Evolutionary conservation across 805 yeast genomes (phyloP), one percentile per base, ranked within the genome.

Genomic region (Pichia gijzeniarum): DNA sequence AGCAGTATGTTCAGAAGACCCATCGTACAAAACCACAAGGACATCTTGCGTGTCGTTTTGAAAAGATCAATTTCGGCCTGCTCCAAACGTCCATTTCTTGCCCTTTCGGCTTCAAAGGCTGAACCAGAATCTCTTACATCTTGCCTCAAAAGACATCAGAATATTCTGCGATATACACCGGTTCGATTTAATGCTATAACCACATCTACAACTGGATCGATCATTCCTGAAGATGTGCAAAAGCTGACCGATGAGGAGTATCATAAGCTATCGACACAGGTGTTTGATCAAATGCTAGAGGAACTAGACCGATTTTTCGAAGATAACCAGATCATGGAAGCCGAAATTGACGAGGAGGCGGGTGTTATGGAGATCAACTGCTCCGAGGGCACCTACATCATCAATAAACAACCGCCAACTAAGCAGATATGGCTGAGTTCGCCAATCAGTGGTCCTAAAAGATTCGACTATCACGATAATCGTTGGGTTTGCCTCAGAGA

Each of bases 401-500:
- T 93, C 59, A 93, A 93, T 69, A 91, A 89, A 60, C 98, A 93
- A 65, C 99, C 99, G 1, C 97, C 99, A 3, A 93, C 89, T 66
- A 84, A 86, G 65, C 99, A 93, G 63, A 83, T 93, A 27, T 93
- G 99, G 99, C 72, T 91, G 43, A 79, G 95, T 48, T 85, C 95
- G 37, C 99, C 99, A 0, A 59, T 88, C 3, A 84, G 95, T 7
- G 99, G 99, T 0, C 99, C 99, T 5, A 88, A 89, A 59, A 67
- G 85, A 53, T 85, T 79, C 57, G 98, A 93, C 61, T 77, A 75
- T 50, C 71, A 84, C 36, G 73, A 77, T 35, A 85, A 85, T 3
- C 68, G 72, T 45, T 93, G 99, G 99, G 66, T 80, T 12, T 82
- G 90, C 12, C 61, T 84, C 45, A 74, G 98, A 52, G 95, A 90